Conservation (phyloP, 2,329 filamentous ascomycete species). For the Byssochlamys sp. region DNA sequence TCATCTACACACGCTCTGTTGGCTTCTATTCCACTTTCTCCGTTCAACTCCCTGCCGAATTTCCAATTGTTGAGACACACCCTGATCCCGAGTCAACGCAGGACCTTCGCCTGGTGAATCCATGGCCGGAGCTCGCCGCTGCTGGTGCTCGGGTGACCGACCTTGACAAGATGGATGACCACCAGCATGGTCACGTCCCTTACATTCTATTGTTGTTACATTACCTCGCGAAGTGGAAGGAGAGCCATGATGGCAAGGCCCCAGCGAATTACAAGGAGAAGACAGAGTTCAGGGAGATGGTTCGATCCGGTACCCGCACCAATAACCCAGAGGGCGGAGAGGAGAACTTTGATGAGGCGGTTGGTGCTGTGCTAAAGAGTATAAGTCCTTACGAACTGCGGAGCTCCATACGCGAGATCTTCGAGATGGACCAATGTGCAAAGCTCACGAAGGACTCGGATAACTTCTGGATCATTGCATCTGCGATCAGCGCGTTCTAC, state of each 20-base stretch:
- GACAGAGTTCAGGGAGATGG: conserved; percentile 63
- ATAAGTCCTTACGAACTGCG: conserved; percentile 60
- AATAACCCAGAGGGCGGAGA: conserved; percentile 76
- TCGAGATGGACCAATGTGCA: conserved; percentile 57
- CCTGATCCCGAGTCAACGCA: conserved; percentile 76
- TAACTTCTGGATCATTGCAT: conserved; percentile 81
- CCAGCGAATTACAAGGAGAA: conserved; percentile 79
- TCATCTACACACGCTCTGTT: conserved; percentile 75
- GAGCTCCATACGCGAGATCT: conserved; percentile 64
- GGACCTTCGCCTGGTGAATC: conserved; percentile 72
- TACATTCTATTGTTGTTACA: conserved; percentile 75
- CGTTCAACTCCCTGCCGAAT: conserved; percentile 65
- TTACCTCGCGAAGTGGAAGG: conserved; percentile 73
- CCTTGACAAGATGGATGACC: conserved; percentile 60
- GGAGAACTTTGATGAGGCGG: conserved; percentile 93
- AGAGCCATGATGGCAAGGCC: conserved; percentile 53
- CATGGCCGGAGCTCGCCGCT: conserved; percentile 70
- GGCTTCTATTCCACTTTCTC: conserved; percentile 88
- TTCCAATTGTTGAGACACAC: conserved; percentile 91
- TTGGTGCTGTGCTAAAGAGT: conserved; percentile 77
- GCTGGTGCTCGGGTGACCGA: conserved; percentile 57
- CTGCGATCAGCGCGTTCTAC: conserved; percentile 70
- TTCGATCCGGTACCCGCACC: conserved; percentile 58
- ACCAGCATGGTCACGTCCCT: conserved; percentile 85
- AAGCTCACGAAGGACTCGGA: conserved; percentile 40